Percentiles rank a stretch among this genome's conserved stretches.
phyloP scores from a whole-genome alignment of 2,329 filamentous ascomycete genomes.

The Stagonosporopsis tanaceti region DNA sequence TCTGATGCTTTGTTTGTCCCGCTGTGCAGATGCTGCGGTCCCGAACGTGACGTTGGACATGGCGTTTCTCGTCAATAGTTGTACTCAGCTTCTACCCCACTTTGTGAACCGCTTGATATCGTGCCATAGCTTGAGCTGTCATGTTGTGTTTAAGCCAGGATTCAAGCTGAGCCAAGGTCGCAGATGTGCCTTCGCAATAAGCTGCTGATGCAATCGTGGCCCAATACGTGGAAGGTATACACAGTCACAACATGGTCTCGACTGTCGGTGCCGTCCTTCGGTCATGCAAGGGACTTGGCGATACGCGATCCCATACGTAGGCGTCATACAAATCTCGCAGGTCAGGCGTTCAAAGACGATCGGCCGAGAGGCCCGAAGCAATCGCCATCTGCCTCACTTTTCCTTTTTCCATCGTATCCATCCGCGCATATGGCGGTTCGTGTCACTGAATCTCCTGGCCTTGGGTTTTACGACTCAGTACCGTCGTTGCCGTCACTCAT shows the following conservation, averaged over 20 bases:
- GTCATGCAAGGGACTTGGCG: constrained; percentile 24
- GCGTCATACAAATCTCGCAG: constrained; percentile 20
- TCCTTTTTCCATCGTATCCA: constrained; percentile 15
- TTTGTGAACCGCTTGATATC: constrained; percentile 8
- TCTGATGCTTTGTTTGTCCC: constrained; percentile 20
- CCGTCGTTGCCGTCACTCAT: constrained; percentile 34
- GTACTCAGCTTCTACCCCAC: constrained; percentile 18
- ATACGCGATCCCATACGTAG: constrained; percentile 15
- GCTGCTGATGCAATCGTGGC: neutral
- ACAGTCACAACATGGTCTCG: constrained; percentile 16
- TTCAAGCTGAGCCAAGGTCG: neutral
- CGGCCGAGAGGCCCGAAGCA: constrained; percentile 10
- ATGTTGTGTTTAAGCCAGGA: neutral
- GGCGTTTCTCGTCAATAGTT: constrained; percentile 8
- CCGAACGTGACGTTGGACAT: constrained; percentile 16
- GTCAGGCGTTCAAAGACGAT: constrained; percentile 11
- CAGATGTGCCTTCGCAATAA: neutral
- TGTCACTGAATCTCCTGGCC: constrained; percentile 1
- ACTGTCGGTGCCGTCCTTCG: constrained; percentile 13
- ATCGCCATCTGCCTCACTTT: constrained; percentile 16
- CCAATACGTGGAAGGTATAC: constrained; percentile 6
- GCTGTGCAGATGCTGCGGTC: constrained; percentile 11
- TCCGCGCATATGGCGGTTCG: constrained; percentile 2
- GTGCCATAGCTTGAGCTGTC: constrained; percentile 2
- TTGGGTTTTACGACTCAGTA: constrained; percentile 8